These are phyloP conservation scores for barrel medic (Medicago truncatula) DNA, from an alignment of 306 rosid species.

Conservation along the genomic window MtrunA17r5.0-ANR NC_053042.1:12501001-12501500, in stretches of 20 bases:
- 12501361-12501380: constrained; percentile 8
- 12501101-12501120: no score
- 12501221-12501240: background rate
- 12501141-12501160: background rate
- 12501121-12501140: no score
- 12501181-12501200: background rate
- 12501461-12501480: background rate
- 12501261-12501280: background rate
- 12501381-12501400: constrained; percentile 24
- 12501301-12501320: constrained; percentile 77
- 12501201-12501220: constrained; percentile 9
- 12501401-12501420: background rate
- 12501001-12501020: background rate
- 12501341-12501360: constrained; percentile 7
- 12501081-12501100: no score
- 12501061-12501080: no score
- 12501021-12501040: no score
- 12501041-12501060: no score
- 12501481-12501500: background rate
- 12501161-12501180: background rate
- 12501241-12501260: background rate
- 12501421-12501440: background rate
- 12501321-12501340: constrained; percentile 73
- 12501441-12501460: background rate
- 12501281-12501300: constrained; percentile 66